Percentiles rank a stretch among this genome's conserved stretches.
phyloP scores from a whole-genome alignment of 2,329 filamentous ascomycete genomes.

The Botryotinia globosa region DNA sequence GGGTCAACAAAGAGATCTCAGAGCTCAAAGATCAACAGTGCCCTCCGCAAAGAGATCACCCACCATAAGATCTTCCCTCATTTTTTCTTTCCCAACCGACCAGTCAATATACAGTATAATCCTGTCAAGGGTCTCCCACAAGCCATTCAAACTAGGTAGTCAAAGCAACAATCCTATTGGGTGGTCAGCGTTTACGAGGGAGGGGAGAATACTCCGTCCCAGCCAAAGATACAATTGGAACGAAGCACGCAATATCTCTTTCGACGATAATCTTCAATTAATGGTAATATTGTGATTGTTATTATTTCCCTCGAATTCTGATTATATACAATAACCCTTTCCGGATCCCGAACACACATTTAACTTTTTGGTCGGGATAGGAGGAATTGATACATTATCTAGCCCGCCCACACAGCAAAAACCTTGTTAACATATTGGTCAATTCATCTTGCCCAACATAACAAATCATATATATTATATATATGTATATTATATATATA shows the following conservation, averaged over 20 bases:
- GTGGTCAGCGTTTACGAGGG: slow-evolving; percentile 6
- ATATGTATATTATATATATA: too few species aligned
- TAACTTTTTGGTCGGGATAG: background rate
- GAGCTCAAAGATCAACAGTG: background rate
- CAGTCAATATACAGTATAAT: background rate
- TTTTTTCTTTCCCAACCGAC: background rate
- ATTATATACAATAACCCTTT: background rate
- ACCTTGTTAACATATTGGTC: background rate
- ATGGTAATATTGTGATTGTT: background rate
- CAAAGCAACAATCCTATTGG: slow-evolving; percentile 11
- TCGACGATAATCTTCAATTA: background rate
- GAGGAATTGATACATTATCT: slow-evolving; percentile 5
- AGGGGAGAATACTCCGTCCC: background rate
- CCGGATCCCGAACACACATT: background rate
- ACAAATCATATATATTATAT: too few species aligned
- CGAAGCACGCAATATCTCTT: slow-evolving; percentile 11
- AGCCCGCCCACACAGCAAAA: background rate
- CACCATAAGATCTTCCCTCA: background rate
- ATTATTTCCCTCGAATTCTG: background rate
- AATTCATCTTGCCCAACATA: background rate
- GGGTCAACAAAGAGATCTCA: background rate
- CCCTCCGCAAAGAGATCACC: background rate
- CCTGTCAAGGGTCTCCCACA: background rate
- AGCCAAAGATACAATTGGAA: background rate
- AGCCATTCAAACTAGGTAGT: background rate